Conservation (phyloP, 352 stramenopile genomes). For the Pelagophyceae sp. region DNA sequence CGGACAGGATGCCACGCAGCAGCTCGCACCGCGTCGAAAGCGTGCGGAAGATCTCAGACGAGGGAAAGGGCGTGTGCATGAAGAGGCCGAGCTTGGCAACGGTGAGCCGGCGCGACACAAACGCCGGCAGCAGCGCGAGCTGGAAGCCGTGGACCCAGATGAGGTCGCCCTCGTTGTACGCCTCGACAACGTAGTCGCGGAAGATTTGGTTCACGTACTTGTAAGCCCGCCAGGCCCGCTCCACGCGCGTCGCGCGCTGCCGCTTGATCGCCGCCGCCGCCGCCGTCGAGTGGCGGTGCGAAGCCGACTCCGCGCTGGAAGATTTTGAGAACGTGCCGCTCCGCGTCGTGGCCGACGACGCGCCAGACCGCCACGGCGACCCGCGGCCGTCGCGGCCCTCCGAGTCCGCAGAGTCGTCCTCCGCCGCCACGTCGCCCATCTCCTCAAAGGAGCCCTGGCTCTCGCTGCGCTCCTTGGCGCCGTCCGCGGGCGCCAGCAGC, state of each 20-base stretch:
- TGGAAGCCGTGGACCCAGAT: slow-evolving; percentile 98
- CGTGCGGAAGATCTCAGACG: slow-evolving; percentile 92
- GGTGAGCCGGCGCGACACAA: slow-evolving; percentile 76
- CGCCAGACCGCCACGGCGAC: not conserved
- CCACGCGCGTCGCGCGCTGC: not conserved
- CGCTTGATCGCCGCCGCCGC: slow-evolving; percentile 18
- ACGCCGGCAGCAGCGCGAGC: slow-evolving; percentile 88
- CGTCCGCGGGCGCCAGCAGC: not conserved
- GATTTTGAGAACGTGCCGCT: not conserved
- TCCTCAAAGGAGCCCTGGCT: not conserved
- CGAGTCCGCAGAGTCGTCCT: no score
- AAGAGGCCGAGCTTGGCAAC: slow-evolving; percentile 91
- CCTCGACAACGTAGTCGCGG: slow-evolving; percentile 75
- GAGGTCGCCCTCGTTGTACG: slow-evolving; percentile 64
- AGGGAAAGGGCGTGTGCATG: slow-evolving; percentile 95
- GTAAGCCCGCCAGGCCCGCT: slow-evolving; percentile 69
- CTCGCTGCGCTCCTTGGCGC: not conserved
- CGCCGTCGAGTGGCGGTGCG: slow-evolving; percentile 20
- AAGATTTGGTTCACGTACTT: slow-evolving; percentile 89
- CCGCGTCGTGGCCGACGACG: not conserved
- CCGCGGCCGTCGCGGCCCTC: no score
- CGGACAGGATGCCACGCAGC: slow-evolving; percentile 86
- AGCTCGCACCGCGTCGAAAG: slow-evolving; percentile 88
- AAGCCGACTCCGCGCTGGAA: not conserved
- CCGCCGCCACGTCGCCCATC: not conserved